Evolutionary conservation across 73 alveolate species (phyloP), one percentile per base, ranked within the genome.

Genomic region (Paramecium caudatum): DNA sequence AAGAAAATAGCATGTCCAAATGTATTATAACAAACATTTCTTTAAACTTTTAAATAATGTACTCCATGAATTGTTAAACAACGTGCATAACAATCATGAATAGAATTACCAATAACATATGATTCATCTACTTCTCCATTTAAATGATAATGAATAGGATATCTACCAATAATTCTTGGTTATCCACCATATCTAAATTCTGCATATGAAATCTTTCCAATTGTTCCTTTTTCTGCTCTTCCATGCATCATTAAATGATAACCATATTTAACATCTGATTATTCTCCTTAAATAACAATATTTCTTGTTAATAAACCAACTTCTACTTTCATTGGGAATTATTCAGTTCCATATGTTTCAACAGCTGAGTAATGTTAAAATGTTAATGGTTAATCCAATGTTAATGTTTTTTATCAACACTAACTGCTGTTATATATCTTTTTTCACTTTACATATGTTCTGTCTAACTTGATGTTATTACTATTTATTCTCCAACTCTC

Each of bases 1-100:
- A 96, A 63, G 91, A 96, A 96, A 91, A 93, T 82, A 1, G 97
- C 91, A 68, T 96, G 99, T 9, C 99, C 99, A 93, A 91, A 93
- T n/a, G 94, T 87, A 36, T 94, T 90, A 65, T 50, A 96, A 7
- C 95, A 96, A 1, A 96, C 96, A 80, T 96, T 96, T 63, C 90
- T 87, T 17, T 80, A 80, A 21, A 96, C 91, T 13, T 91, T 61
- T 12, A 93, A 91, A 78, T 96, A 95, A 49, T 90, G 94, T 37
- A 94, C 97, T 6, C 94, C 98, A 85, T 96, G 99, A 33, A 93
- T 82, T 1, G 99, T 96, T 36, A 91, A 63, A 37, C 96, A 97
- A 88, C 99, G 90, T 82, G 94, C 94, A 90, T 82, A 96, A 43
- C 96, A 78, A 65, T 94, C 94, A 36, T 95, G 97, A 62, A 95